phyloP scores from a whole-genome alignment of 768 basidiomycete species.

The Boletus sensibilis region DNA sequence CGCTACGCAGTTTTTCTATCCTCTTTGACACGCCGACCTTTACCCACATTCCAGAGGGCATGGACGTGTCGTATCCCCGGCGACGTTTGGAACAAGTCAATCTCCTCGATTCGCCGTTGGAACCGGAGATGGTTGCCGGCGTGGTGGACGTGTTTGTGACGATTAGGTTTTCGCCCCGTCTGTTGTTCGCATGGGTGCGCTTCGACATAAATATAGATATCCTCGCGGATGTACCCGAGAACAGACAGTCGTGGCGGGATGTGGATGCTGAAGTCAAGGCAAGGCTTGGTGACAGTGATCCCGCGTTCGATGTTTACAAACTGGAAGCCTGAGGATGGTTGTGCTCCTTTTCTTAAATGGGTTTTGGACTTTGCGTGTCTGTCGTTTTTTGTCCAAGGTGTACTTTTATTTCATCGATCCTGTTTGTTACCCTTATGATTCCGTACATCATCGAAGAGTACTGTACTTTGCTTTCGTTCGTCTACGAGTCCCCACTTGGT shows the following conservation, averaged over 20 bases:
- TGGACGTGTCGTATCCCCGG: not conserved
- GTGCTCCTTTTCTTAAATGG: not conserved
- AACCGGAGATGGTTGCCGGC: not conserved
- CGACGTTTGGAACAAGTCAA: not conserved
- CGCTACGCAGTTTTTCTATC: not conserved
- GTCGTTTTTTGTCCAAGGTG: too few relatives aligned
- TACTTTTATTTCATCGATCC: too few relatives aligned
- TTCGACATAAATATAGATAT: not conserved
- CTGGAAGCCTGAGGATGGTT: not conserved
- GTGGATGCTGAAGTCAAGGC: not conserved
- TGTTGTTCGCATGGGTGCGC: not conserved
- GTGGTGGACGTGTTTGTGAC: conserved; percentile 5
- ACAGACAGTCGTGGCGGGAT: not conserved
- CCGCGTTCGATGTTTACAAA: not conserved
- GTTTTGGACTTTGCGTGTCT: not conserved
- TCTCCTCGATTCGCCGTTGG: conserved; percentile 1
- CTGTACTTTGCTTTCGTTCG: too few relatives aligned
- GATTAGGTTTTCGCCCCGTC: not conserved
- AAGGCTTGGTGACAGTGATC: not conserved
- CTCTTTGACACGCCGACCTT: conserved; percentile 2
- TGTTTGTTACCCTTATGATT: too few relatives aligned
- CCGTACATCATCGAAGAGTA: too few relatives aligned
- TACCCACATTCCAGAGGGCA: not conserved
- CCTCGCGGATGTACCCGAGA: not conserved
- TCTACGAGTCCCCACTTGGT: too few relatives aligned